Evolutionary conservation across 768 basidiomycete genomes (phyloP).

Genomic region (Pleurotus citrinopileatus): DNA sequence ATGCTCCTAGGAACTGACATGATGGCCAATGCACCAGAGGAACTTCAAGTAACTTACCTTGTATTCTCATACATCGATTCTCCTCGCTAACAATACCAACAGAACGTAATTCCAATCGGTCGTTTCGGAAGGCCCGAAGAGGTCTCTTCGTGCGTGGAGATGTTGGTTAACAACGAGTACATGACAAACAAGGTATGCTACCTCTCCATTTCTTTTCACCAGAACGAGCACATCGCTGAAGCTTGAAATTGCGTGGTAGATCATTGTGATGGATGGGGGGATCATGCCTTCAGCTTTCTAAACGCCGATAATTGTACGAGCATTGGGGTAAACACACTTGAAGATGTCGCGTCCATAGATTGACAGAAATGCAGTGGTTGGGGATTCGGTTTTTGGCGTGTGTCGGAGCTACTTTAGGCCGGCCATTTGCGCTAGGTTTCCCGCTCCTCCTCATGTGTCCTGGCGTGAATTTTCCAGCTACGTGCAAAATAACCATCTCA

Average conservation of each 20-base stretch:
- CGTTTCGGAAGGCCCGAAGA: constrained; percentile 49
- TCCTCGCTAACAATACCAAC: background rate
- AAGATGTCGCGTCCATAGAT: too few relatives aligned
- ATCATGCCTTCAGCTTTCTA: constrained; percentile 37
- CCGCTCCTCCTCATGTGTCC: too few relatives aligned
- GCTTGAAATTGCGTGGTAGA: too few relatives aligned
- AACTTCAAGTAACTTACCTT: constrained; percentile 24
- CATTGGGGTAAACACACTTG: too few relatives aligned
- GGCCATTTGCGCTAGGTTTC: too few relatives aligned
- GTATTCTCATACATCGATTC: background rate
- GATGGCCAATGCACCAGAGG: constrained; percentile 38
- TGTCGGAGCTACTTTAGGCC: too few relatives aligned
- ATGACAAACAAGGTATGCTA: constrained; percentile 53
- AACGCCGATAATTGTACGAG: too few relatives aligned
- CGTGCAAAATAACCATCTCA: too few relatives aligned
- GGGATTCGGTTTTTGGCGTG: too few relatives aligned
- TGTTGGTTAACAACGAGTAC: constrained; percentile 48
- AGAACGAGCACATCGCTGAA: too few relatives aligned
- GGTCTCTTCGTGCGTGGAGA: constrained; percentile 46
- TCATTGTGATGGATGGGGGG: constrained; percentile 48
- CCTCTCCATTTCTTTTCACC: background rate
- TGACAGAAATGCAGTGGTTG: too few relatives aligned
- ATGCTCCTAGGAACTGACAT: constrained; percentile 44
- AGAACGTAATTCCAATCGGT: constrained; percentile 49
- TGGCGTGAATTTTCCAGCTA: too few relatives aligned